phyloP scores from a whole-genome alignment of 129 eudicot species.

The Apium graveolens region DNA sequence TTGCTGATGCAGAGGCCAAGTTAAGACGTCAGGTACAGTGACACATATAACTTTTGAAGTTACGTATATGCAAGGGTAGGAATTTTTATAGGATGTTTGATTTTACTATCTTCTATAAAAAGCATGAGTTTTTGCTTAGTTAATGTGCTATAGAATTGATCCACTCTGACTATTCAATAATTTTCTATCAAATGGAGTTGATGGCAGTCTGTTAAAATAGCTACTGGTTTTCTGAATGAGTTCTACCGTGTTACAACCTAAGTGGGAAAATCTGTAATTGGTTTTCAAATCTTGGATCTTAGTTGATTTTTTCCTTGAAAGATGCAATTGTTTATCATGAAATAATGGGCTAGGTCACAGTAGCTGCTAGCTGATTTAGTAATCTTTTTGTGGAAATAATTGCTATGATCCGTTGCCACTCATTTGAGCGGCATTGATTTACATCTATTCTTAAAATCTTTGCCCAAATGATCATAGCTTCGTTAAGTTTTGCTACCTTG shows the following conservation, averaged over 20 bases:
- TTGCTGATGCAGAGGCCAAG: conserved; percentile 37
- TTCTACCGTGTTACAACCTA: not conserved
- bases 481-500: not conserved
- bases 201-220: not conserved
- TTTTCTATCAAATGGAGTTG: not conserved
- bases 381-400: not conserved
- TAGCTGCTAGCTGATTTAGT: not conserved
- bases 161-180: too few relatives aligned
- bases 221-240: not conserved
- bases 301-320: not conserved
- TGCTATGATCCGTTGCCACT: not conserved
- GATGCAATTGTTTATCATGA: not conserved
- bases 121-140: not conserved
- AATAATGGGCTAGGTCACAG: not conserved
- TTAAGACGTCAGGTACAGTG: conserved; percentile 68
- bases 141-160: not conserved
- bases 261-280: not conserved
- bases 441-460: not conserved
- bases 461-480: not conserved
- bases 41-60: not conserved
- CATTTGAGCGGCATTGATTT: not conserved
- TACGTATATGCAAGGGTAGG: not conserved
- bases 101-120: not conserved
- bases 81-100: not conserved
- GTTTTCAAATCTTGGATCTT: not conserved